Percentiles rank a stretch among this genome's conserved stretches.
These are phyloP conservation scores for Fagus sylvatica DNA, from an alignment of 306 rosid genomes.

Conservation along the genomic window DNA sequence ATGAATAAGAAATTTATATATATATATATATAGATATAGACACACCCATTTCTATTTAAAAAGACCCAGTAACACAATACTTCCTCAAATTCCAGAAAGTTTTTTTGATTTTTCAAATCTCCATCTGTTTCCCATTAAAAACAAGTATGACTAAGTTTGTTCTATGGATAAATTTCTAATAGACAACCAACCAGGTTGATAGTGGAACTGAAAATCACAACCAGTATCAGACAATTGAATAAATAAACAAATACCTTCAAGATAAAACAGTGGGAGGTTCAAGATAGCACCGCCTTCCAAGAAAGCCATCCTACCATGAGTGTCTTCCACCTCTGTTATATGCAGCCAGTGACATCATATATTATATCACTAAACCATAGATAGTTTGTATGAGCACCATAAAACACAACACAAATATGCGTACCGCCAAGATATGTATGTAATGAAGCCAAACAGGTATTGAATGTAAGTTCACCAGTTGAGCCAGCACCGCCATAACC, in stretches of 20 bases:
- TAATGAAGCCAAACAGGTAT: constrained; percentile 60
- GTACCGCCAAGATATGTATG: constrained; percentile 95
- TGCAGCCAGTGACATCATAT: constrained; percentile 11
- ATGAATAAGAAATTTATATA: background rate
- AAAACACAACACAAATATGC: constrained; percentile 16
- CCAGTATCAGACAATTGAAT: background rate
- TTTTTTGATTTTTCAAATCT: too few relatives aligned
- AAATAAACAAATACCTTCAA: constrained; percentile 48
- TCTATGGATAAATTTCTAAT: background rate
- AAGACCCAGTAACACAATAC: background rate
- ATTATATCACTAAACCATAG: background rate
- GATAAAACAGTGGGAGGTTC: constrained; percentile 71
- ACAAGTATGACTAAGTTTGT: background rate
- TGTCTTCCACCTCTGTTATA: constrained; percentile 87
- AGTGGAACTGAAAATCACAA: background rate
- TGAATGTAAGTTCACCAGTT: constrained; percentile 42
- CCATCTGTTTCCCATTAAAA: background rate
- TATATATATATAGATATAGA: background rate
- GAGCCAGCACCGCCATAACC: constrained; percentile 25
- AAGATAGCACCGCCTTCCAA: constrained; percentile 73
- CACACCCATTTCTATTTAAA: too few relatives aligned
- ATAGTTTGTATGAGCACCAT: background rate
- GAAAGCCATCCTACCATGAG: constrained; percentile 73
- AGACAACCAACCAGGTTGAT: background rate
- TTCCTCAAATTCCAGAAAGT: too few relatives aligned